phyloP scores from a whole-genome alignment of 768 basidiomycete species.

The Dendrothele bispora region DNA sequence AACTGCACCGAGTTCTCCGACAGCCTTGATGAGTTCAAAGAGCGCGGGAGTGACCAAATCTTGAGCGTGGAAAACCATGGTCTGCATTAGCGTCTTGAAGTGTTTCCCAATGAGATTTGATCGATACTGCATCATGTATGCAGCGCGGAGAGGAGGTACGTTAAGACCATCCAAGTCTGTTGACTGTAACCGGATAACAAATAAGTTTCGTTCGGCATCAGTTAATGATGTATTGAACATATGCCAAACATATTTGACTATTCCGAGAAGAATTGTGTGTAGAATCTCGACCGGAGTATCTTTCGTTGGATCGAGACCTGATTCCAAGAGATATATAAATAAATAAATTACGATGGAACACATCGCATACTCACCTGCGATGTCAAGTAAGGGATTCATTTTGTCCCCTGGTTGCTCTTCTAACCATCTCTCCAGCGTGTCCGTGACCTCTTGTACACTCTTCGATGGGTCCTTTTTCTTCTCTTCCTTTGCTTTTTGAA shows the following conservation, averaged over 20 bases:
- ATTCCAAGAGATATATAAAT: background rate
- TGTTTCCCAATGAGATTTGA: slow-evolving; percentile 40
- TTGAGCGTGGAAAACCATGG: slow-evolving; percentile 35
- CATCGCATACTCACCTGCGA: no score
- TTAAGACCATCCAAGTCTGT: slow-evolving; percentile 28
- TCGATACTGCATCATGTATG: no score
- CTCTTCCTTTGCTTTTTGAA: slow-evolving; percentile 18
- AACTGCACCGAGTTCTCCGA: slow-evolving; percentile 31
- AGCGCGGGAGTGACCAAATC: slow-evolving; percentile 24
- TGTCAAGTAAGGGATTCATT: no score
- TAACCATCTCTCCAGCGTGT: slow-evolving; percentile 27
- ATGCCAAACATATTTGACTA: no score
- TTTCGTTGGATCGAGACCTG: slow-evolving; percentile 12
- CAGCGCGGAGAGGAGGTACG: no score
- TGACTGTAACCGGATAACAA: slow-evolving; percentile 28
- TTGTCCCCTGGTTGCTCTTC: no score
- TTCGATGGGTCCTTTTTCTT: slow-evolving; percentile 15
- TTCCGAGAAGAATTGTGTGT: slow-evolving; percentile 43
- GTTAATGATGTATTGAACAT: slow-evolving; percentile 30
- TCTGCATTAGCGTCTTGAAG: no score
- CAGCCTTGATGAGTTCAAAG: no score
- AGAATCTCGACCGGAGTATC: slow-evolving; percentile 43
- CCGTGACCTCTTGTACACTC: slow-evolving; percentile 16
- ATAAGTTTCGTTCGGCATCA: slow-evolving; percentile 21
- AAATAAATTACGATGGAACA: no score